A percentile compares a stretch with the other conserved stretches of the same genome.
These are phyloP conservation scores for Trichoderma koningiopsis DNA, from an alignment of 2,329 filamentous ascomycete species.

Conservation along the genomic window DNA sequence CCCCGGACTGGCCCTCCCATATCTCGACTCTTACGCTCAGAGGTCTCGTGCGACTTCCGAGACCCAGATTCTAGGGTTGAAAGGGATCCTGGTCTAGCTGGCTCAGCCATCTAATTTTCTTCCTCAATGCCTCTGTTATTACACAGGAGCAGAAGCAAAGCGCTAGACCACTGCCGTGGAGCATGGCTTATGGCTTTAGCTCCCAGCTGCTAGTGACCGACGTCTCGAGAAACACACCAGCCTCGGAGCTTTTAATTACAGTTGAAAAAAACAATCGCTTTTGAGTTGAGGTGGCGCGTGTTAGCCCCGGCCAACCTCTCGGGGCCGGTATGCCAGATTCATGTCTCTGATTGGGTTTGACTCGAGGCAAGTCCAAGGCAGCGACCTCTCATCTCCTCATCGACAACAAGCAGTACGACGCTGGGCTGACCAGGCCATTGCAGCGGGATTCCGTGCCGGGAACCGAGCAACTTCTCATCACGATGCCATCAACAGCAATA, in stretches of 20 bases:
- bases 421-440: neutral
- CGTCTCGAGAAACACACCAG: neutral
- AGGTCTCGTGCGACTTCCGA: neutral
- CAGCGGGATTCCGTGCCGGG: neutral
- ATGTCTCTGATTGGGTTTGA: neutral
- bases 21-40: neutral
- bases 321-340: neutral
- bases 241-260: constrained; percentile 9
- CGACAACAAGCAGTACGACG: neutral
- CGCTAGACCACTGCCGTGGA: neutral
- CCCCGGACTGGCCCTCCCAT: constrained; percentile 6
- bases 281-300: neutral
- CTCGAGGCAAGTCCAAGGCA: neutral
- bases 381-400: neutral
- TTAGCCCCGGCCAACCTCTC: neutral
- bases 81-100: neutral
- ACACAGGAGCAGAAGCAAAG: neutral
- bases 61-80: neutral
- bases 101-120: neutral
- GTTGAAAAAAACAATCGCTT: neutral
- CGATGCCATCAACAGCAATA: neutral
- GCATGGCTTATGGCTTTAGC: constrained; percentile 14
- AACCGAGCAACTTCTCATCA: neutral
- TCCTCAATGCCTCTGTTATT: neutral
- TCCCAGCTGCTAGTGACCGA: neutral